Conservation (phyloP, 1,139 yeast species). For the Pichia sp. region DNA sequence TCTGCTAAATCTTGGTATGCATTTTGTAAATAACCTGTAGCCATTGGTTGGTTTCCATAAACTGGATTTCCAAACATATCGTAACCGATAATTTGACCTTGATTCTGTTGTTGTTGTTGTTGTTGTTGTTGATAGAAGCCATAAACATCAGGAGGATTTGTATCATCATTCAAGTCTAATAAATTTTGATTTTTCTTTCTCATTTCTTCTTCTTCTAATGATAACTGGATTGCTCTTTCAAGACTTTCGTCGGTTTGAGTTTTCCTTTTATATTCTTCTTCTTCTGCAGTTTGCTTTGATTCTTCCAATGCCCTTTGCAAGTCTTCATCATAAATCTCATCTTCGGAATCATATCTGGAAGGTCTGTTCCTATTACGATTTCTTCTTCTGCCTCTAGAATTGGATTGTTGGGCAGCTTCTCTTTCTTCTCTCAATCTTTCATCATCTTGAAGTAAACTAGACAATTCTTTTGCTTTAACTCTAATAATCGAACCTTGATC, state of each 20-base stretch:
- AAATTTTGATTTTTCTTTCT: slow-evolving; percentile 48
- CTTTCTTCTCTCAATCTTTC: slow-evolving; percentile 79
- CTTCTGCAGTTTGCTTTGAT: slow-evolving; percentile 77
- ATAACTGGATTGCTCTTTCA: slow-evolving; percentile 73
- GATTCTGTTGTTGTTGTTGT: slow-evolving; percentile 20
- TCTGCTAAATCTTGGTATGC: slow-evolving; percentile 33
- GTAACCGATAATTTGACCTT: slow-evolving; percentile 34
- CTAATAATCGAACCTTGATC: slow-evolving; percentile 92
- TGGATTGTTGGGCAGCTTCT: slow-evolving; percentile 36
- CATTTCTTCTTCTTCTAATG: slow-evolving; percentile 85
- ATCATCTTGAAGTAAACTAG: slow-evolving; percentile 71
- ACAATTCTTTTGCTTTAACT: slow-evolving; percentile 87
- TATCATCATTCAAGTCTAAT: slow-evolving; percentile 48
- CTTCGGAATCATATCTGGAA: slow-evolving; percentile 1
- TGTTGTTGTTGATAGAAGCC: slow-evolving; percentile 29
- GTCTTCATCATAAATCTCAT: slow-evolving; percentile 65
- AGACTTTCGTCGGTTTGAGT: slow-evolving; percentile 62
- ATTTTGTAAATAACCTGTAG: slow-evolving; percentile 41
- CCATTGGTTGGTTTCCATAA: slow-evolving; percentile 39
- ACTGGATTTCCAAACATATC: slow-evolving; percentile 83
- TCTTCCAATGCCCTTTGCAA: slow-evolving; percentile 78
- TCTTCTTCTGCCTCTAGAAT: slow-evolving; percentile 26
- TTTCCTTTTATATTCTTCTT: slow-evolving; percentile 62
- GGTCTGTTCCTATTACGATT: slow-evolving; percentile 14
- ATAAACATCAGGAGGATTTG: slow-evolving; percentile 24